phyloP scores from a whole-genome alignment of 345 rosid species.

The Mallotus nudiflorus region DNA sequence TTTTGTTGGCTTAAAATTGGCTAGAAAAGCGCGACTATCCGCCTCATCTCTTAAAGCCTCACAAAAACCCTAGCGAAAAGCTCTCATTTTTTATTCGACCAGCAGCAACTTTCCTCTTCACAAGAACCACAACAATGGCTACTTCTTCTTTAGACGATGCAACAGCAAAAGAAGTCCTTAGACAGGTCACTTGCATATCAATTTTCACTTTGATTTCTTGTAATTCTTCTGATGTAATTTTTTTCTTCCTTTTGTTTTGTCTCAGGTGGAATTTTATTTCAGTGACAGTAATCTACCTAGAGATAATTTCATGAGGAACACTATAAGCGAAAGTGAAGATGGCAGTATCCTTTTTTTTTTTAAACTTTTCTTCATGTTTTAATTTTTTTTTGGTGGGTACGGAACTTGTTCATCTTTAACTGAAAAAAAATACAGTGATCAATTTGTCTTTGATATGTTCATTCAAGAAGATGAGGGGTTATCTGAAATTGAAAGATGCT shows the following conservation, averaged over 20 bases:
- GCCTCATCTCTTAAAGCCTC: no score
- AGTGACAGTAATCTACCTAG: constrained; percentile 92
- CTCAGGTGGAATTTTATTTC: constrained; percentile 93
- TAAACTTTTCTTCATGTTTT: background rate
- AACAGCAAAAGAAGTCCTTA: constrained; percentile 63
- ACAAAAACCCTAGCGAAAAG: constrained; percentile 6
- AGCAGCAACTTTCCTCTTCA: background rate
- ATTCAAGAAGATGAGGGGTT: constrained; percentile 81
- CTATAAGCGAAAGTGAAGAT: constrained; percentile 66
- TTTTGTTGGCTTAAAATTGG: no score
- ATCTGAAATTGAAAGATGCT: constrained; percentile 60
- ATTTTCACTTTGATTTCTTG: background rate
- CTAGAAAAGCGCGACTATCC: no score
- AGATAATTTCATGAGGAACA: constrained; percentile 66
- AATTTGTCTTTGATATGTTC: constrained; percentile 88
- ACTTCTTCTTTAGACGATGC: constrained; percentile 58
- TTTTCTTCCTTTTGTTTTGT: background rate
- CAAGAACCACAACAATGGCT: constrained; percentile 45
- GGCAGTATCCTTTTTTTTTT: constrained; percentile 57
- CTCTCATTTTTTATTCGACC: background rate
- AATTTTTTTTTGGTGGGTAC: background rate
- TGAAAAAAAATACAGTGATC: constrained; percentile 53
- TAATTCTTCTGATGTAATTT: no score
- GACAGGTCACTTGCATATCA: constrained; percentile 52
- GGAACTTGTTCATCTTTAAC: constrained; percentile 38